phyloP scores from a whole-genome alignment of 2,329 filamentous ascomycete species.

The Ilyonectria mors-panacis region DNA sequence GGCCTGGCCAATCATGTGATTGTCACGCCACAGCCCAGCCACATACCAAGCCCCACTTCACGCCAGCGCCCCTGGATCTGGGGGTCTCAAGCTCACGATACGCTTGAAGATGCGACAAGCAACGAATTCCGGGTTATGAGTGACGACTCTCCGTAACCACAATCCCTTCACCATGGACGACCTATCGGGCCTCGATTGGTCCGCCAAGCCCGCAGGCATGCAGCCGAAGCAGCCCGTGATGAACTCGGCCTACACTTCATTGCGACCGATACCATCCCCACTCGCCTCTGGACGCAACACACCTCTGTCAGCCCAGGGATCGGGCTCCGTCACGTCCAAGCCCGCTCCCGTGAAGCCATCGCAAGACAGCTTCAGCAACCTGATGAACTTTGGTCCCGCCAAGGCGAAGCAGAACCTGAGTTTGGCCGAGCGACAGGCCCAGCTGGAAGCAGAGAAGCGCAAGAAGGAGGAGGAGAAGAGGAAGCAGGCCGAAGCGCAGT shows the following conservation, averaged over 20 bases:
- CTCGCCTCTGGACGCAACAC: conserved; percentile 70
- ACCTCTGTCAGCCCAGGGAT: conserved; percentile 66
- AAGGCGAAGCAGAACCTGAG: conserved; percentile 80
- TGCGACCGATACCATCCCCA: conserved; percentile 71
- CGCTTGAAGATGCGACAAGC: conserved; percentile 38
- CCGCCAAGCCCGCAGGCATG: conserved; percentile 56
- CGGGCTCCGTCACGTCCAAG: conserved; percentile 61
- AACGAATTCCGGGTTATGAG: conserved; percentile 44
- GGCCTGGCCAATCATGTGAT: conserved; percentile 24
- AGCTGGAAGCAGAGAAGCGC: conserved; percentile 74
- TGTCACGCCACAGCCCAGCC: conserved; percentile 29
- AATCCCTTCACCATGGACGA: conserved; percentile 68
- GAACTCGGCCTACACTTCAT: conserved; percentile 63
- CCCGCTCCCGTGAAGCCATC: conserved; percentile 65
- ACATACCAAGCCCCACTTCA: conserved; percentile 41
- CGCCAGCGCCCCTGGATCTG: conserved; percentile 43
- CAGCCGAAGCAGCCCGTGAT: conserved; percentile 58
- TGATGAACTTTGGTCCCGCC: conserved; percentile 72
- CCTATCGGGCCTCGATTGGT: conserved; percentile 74
- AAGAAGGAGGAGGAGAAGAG: conserved; percentile 82
- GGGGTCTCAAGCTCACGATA: conserved; percentile 31
- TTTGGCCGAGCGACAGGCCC: conserved; percentile 83
- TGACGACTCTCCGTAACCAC: conserved; percentile 43
- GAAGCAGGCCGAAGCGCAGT: conserved; percentile 81
- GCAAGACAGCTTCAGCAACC: conserved; percentile 83